Evolutionary conservation across 2,329 filamentous ascomycete species (phyloP).

Genomic region (Trichoderma citrinoviride): DNA sequence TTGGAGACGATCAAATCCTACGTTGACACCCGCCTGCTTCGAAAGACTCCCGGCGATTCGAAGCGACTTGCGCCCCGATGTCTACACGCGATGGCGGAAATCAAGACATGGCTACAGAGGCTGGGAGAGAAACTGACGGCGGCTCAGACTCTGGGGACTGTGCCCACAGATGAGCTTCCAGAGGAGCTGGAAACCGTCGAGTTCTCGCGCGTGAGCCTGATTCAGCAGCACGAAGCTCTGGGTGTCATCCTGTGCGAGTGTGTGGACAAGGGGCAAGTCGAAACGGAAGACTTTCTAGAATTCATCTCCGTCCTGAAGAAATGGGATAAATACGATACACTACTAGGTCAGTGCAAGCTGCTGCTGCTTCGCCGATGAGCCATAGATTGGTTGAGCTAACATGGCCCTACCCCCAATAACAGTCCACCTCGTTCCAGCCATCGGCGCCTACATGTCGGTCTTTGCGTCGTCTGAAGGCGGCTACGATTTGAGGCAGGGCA

Average conservation of each 20-base stretch:
- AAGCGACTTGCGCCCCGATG: slow-evolving; percentile 71
- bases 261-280: slow-evolving; percentile 71
- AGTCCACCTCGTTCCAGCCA: slow-evolving; percentile 79
- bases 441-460: slow-evolving; percentile 72
- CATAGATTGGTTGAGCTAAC: slow-evolving; percentile 3
- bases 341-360: slow-evolving; percentile 52
- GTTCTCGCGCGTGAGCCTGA: slow-evolving; percentile 75
- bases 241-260: slow-evolving; percentile 76
- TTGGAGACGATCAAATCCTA: slow-evolving; percentile 37
- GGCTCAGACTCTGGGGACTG: slow-evolving; percentile 69
- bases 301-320: slow-evolving; percentile 67
- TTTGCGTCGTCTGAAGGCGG: slow-evolving; percentile 76
- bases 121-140: slow-evolving; percentile 75
- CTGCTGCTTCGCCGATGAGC: neutral
- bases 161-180: slow-evolving; percentile 46
- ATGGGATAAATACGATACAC: slow-evolving; percentile 71
- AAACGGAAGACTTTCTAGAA: slow-evolving; percentile 67
- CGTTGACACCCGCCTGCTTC: slow-evolving; percentile 36
- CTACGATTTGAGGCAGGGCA: slow-evolving; percentile 64
- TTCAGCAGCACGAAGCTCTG: slow-evolving; percentile 85
- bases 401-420: neutral
- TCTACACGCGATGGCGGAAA: slow-evolving; percentile 69
- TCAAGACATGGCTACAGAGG: slow-evolving; percentile 73
- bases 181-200: slow-evolving; percentile 76
- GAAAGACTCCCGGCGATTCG: slow-evolving; percentile 39